Percentiles rank a stretch among this genome's conserved stretches.
phyloP scores from a whole-genome alignment of 148 eudicot species.

The Chenopodium quinoa region DNA sequence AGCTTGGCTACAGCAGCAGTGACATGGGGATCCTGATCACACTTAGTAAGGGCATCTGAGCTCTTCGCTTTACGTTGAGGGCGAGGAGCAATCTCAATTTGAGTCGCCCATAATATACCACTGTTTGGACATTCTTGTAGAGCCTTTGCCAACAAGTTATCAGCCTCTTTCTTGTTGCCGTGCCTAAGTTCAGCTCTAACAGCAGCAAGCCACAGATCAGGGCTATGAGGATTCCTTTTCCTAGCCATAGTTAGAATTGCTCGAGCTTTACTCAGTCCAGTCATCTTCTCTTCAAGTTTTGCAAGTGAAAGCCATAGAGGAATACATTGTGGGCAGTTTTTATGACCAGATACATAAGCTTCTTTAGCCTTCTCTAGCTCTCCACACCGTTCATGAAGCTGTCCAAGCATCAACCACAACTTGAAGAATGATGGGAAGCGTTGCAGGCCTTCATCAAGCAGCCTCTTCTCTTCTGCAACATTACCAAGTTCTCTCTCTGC shows the following conservation, averaged over 20 bases:
- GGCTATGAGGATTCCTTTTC: slow-evolving; percentile 80
- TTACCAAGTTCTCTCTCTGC: slow-evolving; percentile 95
- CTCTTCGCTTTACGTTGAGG: slow-evolving; percentile 85
- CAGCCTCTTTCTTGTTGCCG: slow-evolving; percentile 78
- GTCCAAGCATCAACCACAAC: slow-evolving; percentile 97
- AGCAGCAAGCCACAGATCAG: slow-evolving; percentile 95
- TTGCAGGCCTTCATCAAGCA: slow-evolving; percentile 78
- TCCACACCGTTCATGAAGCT: slow-evolving; percentile 67
- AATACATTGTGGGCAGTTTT: slow-evolving; percentile 65
- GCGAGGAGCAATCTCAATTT: slow-evolving; percentile 86
- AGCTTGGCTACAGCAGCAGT: slow-evolving; percentile 76
- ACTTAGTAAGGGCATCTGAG: slow-evolving; percentile 67
- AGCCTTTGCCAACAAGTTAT: slow-evolving; percentile 89
- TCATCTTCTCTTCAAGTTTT: slow-evolving; percentile 75
- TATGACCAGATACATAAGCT: slow-evolving; percentile 63
- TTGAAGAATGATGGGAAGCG: slow-evolving; percentile 80
- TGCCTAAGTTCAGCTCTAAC: slow-evolving; percentile 78
- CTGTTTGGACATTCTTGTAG: slow-evolving; percentile 91
- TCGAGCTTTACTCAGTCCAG: slow-evolving; percentile 83
- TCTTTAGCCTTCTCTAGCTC: slow-evolving; percentile 58
- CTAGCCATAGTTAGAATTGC: slow-evolving; percentile 81
- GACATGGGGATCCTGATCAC: slow-evolving; percentile 76
- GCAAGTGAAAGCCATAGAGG: slow-evolving; percentile 95
- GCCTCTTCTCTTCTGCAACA: slow-evolving; percentile 63
- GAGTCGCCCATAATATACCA: slow-evolving; percentile 89